These are phyloP conservation scores for Leptographium flavum DNA, from an alignment of 2,329 filamentous ascomycete genomes.

Conservation along the genomic window DNA sequence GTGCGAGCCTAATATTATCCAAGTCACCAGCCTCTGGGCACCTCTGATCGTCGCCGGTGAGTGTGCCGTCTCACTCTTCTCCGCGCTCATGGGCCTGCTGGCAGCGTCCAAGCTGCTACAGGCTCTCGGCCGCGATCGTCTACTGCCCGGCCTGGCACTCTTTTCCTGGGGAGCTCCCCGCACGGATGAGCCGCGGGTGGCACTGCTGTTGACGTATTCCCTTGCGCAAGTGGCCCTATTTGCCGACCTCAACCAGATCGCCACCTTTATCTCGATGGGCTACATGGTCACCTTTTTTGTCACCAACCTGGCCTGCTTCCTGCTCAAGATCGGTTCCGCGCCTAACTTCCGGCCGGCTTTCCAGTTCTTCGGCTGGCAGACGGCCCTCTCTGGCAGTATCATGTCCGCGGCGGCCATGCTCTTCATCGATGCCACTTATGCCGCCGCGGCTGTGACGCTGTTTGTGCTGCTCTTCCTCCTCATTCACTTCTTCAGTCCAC, in stretches of 20 bases:
- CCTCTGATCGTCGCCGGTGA: conserved; percentile 66
- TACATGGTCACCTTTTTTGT: conserved; percentile 81
- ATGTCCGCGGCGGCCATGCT: conserved; percentile 74
- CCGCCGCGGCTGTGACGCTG: conserved; percentile 58
- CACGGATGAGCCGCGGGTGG: conserved; percentile 60
- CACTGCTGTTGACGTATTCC: conserved; percentile 60
- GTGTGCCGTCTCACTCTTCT: conserved; percentile 72
- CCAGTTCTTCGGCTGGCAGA: conserved; percentile 79
- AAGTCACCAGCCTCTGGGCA: conserved; percentile 64
- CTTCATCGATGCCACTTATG: conserved; percentile 74
- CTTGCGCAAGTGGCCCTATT: conserved; percentile 70
- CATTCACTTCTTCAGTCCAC: conserved; percentile 74
- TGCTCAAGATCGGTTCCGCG: conserved; percentile 74
- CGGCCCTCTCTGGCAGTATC: conserved; percentile 60
- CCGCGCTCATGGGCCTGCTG: conserved; percentile 74
- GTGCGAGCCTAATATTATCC: conserved; percentile 63
- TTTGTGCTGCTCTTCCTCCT: conserved; percentile 66
- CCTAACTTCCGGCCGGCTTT: conserved; percentile 83
- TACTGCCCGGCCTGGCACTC: conserved; percentile 60
- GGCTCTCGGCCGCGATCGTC: conserved; percentile 63
- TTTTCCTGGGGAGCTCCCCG: conserved; percentile 62
- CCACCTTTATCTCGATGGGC: conserved; percentile 80
- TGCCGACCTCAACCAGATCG: conserved; percentile 75
- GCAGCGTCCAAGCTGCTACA: conserved; percentile 75
- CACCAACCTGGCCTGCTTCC: conserved; percentile 75